Conservation (phyloP, 257 asterid genomes). For the Capsicum chinense region DNA sequence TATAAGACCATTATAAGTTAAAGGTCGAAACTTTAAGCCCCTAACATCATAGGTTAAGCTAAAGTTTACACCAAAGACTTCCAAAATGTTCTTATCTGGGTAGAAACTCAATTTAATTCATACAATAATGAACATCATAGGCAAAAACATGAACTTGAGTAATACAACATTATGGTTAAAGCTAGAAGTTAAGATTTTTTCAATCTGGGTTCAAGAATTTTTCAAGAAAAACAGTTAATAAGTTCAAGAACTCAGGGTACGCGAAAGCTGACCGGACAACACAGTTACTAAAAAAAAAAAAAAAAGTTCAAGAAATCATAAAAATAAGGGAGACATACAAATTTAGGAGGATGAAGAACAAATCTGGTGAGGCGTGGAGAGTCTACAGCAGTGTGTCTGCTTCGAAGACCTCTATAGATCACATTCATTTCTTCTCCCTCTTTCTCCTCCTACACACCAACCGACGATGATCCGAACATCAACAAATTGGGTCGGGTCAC, state of each 20-base stretch:
- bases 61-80: too few species aligned
- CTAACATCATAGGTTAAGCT: not conserved
- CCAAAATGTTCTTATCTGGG: not conserved
- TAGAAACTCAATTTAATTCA: not conserved
- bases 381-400: conserved; percentile 46
- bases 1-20: not conserved
- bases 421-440: conserved; percentile 15
- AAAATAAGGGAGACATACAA: conserved; percentile 39
- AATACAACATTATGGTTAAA: not conserved
- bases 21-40: not conserved
- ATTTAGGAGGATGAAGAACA: conserved; percentile 68
- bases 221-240: too few species aligned
- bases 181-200: not conserved
- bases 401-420: conserved; percentile 41
- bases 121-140: not conserved
- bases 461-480: not conserved
- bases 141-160: not conserved
- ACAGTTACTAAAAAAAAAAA: too few species aligned
- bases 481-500: not conserved
- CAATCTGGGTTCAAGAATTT: too few species aligned
- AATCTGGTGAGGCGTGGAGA: conserved; percentile 68
- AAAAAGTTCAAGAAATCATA: not conserved
- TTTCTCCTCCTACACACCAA: not conserved
- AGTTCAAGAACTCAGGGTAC: too few species aligned
- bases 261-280: too few species aligned